Percentiles rank a stretch among this genome's conserved stretches.
phyloP scores from a whole-genome alignment of 768 basidiomycete species.

The Naganishia kalamii region DNA sequence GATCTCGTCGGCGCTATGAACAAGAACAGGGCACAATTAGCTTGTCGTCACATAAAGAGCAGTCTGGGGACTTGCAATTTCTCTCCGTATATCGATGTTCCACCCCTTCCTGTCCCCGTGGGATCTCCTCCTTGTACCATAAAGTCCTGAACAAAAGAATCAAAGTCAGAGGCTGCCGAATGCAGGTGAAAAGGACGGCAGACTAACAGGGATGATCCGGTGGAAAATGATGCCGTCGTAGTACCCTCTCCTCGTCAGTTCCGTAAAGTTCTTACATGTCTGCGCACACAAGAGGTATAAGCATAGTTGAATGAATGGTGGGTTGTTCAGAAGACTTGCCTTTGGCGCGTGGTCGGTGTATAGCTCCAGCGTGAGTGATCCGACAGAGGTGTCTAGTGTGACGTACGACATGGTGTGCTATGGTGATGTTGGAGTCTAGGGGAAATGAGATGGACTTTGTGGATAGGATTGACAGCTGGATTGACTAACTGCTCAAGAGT shows the following conservation, averaged over 20 bases:
- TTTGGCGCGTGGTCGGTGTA: conserved; percentile 88
- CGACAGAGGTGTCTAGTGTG: conserved; percentile 46
- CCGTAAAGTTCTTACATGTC: conserved; percentile 93
- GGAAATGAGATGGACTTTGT: too few relatives aligned
- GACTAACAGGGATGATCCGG: conserved; percentile 73
- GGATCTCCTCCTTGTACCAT: conserved; percentile 96
- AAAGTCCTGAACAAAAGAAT: conserved; percentile 60
- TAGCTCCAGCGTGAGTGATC: conserved; percentile 68
- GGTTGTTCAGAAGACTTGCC: conserved; percentile 40
- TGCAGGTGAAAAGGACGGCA: not conserved
- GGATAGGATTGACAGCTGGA: not conserved
- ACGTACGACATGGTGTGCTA: conserved; percentile 35
- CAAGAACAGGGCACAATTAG: not conserved
- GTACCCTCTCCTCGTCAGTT: conserved; percentile 83
- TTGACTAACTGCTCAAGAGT: not conserved
- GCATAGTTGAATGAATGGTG: not conserved
- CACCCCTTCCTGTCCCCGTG: conserved; percentile 85
- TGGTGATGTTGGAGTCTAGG: too few relatives aligned
- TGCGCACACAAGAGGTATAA: conserved; percentile 43
- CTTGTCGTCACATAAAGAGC: not conserved
- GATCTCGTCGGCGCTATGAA: conserved; percentile 66
- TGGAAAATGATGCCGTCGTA: conserved; percentile 88
- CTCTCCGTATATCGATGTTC: conserved; percentile 49
- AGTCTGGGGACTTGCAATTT: conserved; percentile 51
- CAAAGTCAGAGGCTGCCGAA: not conserved